Base-by-base conservation (phyloP, 2,329 filamentous ascomycete species). In the Leptoxyphium fumago region DNA sequence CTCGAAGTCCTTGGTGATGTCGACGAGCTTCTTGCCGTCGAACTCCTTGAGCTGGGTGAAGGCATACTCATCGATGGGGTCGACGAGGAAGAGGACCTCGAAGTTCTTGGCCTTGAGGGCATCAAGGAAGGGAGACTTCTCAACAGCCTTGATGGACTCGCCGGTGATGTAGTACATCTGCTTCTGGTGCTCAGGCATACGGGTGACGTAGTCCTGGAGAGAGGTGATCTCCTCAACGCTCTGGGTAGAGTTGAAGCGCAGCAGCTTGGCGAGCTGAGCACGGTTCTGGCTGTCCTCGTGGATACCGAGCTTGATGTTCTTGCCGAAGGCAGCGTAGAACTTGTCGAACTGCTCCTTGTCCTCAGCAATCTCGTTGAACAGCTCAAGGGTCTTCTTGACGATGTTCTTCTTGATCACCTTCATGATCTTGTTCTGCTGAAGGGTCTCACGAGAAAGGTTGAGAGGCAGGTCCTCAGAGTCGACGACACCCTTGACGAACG, bases 341-440 rank as follows among this genome's bases (percentile, higher is more conserved):
- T 98, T 98, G 81, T 98, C 91, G 68, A 98, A 98, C 71, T 95
- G 85, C 80, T 98, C 91, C 73, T 94, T 94, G 73, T 98, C 91
- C 78, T 98, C 91, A 47, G 91, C 82, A 53, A 98, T 98, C 77
- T 98, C 91, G 62, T 80, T 79, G 83, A 98, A 98, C 68, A 98
- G 86, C 78, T 98, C 91, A 55, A 98, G 86, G 54, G 86, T 85
- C 85, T 98, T 98, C 88, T 96, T 98, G 78, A 98, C 88, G 55
- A 98, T 94, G 82, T 98, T 98, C 87, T 98, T 98, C 82, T 93
- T 94, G 80, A 96, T 96, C 70, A 96, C 91, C 84, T 96, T 96
- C 91, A 96, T 96, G 78, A 98, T 98, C 87, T 96, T 96, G 84
- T 96, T 98, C 78, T 96, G 91, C 75, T 98, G 91, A 42, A 98